Percentiles rank a stretch among this genome's conserved stretches.
Conservation (phyloP, 345 rosid species). For the Ceriops zippeliana region DNA sequence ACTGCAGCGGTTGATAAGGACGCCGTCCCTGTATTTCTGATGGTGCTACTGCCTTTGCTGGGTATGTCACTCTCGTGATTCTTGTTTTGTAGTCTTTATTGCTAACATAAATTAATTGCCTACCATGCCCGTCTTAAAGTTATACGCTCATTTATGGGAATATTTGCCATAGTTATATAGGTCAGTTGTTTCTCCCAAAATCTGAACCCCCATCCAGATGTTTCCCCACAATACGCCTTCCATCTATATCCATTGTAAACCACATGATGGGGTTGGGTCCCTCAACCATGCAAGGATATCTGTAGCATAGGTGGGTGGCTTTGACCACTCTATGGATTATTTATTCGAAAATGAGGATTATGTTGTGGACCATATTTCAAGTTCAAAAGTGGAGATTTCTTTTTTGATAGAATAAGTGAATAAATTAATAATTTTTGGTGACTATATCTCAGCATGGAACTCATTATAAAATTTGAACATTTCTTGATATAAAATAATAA, state of each 20-base stretch:
- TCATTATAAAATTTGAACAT: no score
- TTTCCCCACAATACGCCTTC: not conserved
- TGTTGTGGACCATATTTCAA: no score
- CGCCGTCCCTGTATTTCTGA: constrained; percentile 24
- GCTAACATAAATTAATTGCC: constrained; percentile 7
- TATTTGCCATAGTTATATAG: not conserved
- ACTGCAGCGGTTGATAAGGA: constrained; percentile 54
- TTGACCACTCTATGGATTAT: constrained; percentile 11
- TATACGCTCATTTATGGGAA: constrained; percentile 30
- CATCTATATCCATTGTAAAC: constrained; percentile 6
- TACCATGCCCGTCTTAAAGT: constrained; percentile 12
- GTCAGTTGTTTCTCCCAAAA: not conserved
- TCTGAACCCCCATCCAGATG: constrained; percentile 6
- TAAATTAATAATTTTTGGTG: no score
- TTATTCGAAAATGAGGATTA: no score
- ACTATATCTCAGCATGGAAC: no score
- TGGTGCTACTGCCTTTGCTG: constrained; percentile 7
- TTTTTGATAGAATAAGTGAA: no score
- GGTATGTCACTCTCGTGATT: constrained; percentile 48
- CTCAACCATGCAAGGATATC: constrained; percentile 18
- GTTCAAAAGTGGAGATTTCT: no score
- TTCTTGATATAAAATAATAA: no score
- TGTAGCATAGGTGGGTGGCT: constrained; percentile 25
- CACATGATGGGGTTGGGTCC: constrained; percentile 20
- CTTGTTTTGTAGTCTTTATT: constrained; percentile 30